Conservation (phyloP, 148 eudicot species). For the Pouteria glomerata region DNA sequence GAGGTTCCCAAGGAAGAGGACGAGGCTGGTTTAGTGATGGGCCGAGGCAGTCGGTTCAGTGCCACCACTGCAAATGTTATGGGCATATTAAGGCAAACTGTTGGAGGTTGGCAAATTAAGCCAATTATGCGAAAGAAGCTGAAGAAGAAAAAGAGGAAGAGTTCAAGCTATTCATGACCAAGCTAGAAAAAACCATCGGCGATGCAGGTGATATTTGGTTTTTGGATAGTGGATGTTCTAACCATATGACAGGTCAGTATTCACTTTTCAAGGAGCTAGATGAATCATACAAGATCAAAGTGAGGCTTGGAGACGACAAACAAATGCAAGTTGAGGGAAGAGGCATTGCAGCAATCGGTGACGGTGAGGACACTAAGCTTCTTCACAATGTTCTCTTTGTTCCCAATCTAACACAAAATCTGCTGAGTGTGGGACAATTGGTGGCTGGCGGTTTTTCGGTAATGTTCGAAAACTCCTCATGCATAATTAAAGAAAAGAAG, state of each 20-base stretch:
- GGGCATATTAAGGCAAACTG: conserved; percentile 19
- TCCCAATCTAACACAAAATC: conserved; percentile 22
- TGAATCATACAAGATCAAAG: conserved; percentile 8
- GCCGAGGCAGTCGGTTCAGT: background rate
- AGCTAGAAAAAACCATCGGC: background rate
- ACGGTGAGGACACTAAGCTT: conserved; percentile 2
- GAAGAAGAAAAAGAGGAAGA: conserved; percentile 12
- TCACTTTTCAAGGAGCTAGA: conserved; percentile 14
- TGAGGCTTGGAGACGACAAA: conserved; percentile 19
- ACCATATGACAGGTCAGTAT: conserved; percentile 18
- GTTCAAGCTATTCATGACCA: conserved; percentile 10
- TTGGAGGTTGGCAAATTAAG: conserved; percentile 8
- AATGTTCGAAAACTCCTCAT: conserved; percentile 11
- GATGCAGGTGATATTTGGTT: background rate
- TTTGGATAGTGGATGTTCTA: conserved; percentile 27
- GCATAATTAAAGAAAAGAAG: conserved; percentile 9
- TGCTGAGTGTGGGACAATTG: conserved; percentile 29
- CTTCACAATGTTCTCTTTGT: conserved; percentile 23
- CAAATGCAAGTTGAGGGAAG: conserved; percentile 18
- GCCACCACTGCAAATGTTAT: conserved; percentile 9
- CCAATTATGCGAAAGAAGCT: background rate
- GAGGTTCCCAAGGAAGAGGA: background rate
- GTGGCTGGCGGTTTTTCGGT: conserved; percentile 12
- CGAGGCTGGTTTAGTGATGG: no score
- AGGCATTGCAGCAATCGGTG: conserved; percentile 14